These are phyloP conservation scores for Nosema bombycis DNA, from an alignment of 371 early-diverging fungal genomes.

Conservation along the genomic window DNA sequence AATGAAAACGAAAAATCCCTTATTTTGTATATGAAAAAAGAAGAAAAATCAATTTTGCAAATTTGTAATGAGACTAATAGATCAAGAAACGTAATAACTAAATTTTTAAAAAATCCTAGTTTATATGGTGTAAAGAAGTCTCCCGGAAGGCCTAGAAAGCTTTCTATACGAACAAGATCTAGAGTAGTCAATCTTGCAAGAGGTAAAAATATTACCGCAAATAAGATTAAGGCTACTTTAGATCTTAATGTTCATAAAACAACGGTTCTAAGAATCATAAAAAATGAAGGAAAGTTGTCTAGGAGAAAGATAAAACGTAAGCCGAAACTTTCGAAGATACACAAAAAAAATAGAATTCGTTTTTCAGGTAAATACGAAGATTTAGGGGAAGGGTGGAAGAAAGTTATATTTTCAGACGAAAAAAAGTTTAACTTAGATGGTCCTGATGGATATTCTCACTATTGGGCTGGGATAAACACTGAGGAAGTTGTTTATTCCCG, in stretches of 20 bases:
- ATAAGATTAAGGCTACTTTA: background rate
- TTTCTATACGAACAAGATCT: background rate
- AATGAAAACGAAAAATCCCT: background rate
- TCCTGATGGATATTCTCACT: background rate
- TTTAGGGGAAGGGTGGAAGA: background rate
- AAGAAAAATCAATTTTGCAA: background rate
- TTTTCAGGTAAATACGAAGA: constrained; percentile 19
- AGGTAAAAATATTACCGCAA: background rate
- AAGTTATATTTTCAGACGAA: background rate
- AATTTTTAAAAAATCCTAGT: background rate
- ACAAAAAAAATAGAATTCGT: background rate
- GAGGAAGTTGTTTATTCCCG: background rate
- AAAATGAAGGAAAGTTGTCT: background rate
- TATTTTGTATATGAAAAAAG: background rate
- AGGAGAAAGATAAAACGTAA: background rate
- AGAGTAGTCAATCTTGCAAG: background rate
- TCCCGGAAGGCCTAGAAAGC: background rate
- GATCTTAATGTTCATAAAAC: background rate
- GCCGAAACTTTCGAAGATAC: background rate
- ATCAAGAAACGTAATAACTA: background rate
- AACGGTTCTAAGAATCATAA: background rate
- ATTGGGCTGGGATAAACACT: background rate
- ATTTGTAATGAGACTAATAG: background rate
- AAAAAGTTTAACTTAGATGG: background rate
- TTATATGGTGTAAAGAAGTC: background rate